Evolutionary conservation across 768 basidiomycete genomes (phyloP).

Genomic region (Psilocybe tampanensis): DNA sequence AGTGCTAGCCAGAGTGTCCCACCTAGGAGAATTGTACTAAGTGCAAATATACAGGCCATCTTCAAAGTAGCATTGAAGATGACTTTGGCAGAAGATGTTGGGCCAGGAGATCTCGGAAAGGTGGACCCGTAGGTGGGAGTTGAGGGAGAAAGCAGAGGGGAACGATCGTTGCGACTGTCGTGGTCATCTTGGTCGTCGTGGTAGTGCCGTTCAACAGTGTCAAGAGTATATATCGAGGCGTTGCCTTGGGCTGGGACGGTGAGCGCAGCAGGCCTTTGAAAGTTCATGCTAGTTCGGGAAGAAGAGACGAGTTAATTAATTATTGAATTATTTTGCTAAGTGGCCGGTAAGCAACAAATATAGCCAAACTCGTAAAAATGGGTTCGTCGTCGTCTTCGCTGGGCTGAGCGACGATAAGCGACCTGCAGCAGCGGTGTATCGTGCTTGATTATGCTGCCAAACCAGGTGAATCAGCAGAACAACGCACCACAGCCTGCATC

Average conservation of each 20-base stretch:
- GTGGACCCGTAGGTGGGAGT: slow-evolving; percentile 58
- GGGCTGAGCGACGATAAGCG: slow-evolving; percentile 30
- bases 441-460: slow-evolving; percentile 36
- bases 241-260: slow-evolving; percentile 20
- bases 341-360: slow-evolving; percentile 29
- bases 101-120: slow-evolving; percentile 38
- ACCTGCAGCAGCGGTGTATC: slow-evolving; percentile 9
- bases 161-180: slow-evolving; percentile 31
- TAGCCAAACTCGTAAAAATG: slow-evolving; percentile 20
- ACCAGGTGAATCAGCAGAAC: slow-evolving; percentile 33
- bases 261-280: slow-evolving; percentile 15
- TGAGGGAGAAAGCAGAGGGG: slow-evolving; percentile 46
- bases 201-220: slow-evolving; percentile 46
- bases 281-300: slow-evolving; percentile 9
- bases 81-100: slow-evolving; percentile 54
- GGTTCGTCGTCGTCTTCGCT: slow-evolving; percentile 27
- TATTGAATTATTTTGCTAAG: slow-evolving; percentile 28
- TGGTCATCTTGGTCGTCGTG: slow-evolving; percentile 28
- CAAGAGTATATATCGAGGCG: slow-evolving; percentile 62
- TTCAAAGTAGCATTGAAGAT: slow-evolving; percentile 83
- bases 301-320: slow-evolving; percentile 6
- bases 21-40: slow-evolving; percentile 71
- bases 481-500: slow-evolving; percentile 42
- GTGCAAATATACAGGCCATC: slow-evolving; percentile 76
- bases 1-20: slow-evolving; percentile 81